Percentiles rank a stretch among this genome's conserved stretches.
Conservation (phyloP, 352 stramenopile genomes). For the Globisporangium parvum region DNA sequence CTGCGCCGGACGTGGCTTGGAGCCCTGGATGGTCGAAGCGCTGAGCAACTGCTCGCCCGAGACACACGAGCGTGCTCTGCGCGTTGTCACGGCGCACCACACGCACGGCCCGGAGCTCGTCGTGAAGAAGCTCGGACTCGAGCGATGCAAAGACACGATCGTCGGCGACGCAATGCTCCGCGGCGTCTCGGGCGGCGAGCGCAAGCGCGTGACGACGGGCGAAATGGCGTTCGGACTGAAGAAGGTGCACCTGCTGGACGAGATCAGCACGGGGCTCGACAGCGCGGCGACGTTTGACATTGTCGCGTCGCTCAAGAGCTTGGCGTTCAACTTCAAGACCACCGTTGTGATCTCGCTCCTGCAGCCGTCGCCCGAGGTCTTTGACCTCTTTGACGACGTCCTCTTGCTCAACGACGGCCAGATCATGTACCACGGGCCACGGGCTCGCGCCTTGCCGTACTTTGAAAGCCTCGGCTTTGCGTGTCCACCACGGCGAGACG, state of each 20-base stretch:
- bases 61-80: conserved; percentile 24
- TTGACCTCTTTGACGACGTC: conserved; percentile 92
- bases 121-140: conserved; percentile 34
- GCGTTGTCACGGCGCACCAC: conserved; percentile 29
- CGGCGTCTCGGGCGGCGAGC: conserved; percentile 58
- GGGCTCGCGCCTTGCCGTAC: conserved; percentile 29
- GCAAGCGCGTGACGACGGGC: conserved; percentile 62
- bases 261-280: conserved; percentile 64
- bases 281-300: conserved; percentile 56
- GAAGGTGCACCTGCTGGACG: conserved; percentile 68
- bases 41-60: conserved; percentile 31
- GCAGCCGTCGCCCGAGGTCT: conserved; percentile 91
- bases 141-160: conserved; percentile 44
- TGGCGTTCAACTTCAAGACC: conserved; percentile 41
- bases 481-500: conserved; percentile 40
- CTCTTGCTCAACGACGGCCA: conserved; percentile 87
- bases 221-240: conserved; percentile 83
- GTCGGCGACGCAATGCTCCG: conserved; percentile 45
- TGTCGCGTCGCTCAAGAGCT: conserved; percentile 31
- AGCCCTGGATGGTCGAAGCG: conserved; percentile 31
- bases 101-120: conserved; percentile 29
- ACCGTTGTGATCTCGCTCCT: conserved; percentile 78
- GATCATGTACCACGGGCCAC: conserved; percentile 75
- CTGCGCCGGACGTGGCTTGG: conserved; percentile 31
- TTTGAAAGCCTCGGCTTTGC: conserved; percentile 42